Evolutionary conservation across 1,139 yeast genomes (phyloP), one percentile per base, ranked within the genome.

Genomic region (Pichia sp.): DNA sequence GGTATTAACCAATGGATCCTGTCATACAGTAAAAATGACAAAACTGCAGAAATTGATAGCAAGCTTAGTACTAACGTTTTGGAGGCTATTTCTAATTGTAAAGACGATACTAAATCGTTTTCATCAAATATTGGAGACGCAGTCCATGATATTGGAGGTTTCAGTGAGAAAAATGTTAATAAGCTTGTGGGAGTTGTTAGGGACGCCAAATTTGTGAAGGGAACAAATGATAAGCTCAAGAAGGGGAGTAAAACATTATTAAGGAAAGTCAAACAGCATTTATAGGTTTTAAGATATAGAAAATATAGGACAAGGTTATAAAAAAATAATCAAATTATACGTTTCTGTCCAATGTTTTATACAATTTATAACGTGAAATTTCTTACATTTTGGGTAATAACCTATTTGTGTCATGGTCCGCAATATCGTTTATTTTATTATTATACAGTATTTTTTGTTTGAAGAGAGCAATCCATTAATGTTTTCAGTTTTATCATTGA

Each of bases 401-500:
- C 23, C 23, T 16, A 16, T 16, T 16, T 16, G 23, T 16, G 23
- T 16, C 2, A 16, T 16, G 23, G 23, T 16, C 23, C 23, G 23
- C 23, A 16, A 16, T 16, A 16, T 16, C 23, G 23, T 16, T 16
- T 16, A 16, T 16, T 16, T 16, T 16, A 16, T 16, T 16, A 16
- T 16, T 16, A 16, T 16, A 16, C 23, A 16, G 23, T 16, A 16
- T 16, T 16, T 16, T 16, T 16, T 16, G 23, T 16, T 16, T 16
- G 2, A 16, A 16, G 23, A 16, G 23, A 16, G 23, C 23, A 16
- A 16, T 16, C 23, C 23, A 2, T 16, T 16, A 16, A 16, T 16
- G 23, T 16, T 16, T 16, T 16, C 23, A 16, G 23, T 16, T 16
- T 16, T 16, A 16, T 42, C 46, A 55, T 37, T 55, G 56, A 40